Base-by-base conservation (phyloP, 1,139 yeast genomes). In the Diutina neorugosa region DNA sequence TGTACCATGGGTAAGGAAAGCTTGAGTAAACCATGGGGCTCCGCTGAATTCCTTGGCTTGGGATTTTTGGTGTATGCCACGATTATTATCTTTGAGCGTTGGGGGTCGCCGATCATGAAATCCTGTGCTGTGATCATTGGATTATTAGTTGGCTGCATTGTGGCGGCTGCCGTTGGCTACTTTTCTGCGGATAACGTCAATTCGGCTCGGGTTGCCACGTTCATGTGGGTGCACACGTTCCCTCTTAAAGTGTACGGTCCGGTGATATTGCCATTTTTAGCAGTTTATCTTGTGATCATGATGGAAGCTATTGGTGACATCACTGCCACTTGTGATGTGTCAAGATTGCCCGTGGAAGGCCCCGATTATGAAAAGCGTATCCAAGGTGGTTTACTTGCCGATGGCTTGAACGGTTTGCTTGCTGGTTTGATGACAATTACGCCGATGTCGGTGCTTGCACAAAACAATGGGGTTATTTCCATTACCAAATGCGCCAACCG, bases 401-500 rank as follows among this genome's bases (percentile, higher is more conserved):
- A 44, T 44, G 48, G 48, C 21, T 23, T 44, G 16, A 44, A 44
- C 34, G 51, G 51, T 9, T 31, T 47, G n/a, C 14, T 47, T 47
- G 40, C 51, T 7, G 51, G 51, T 5, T 20, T 47, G 7, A 47
- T 47, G 51, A 47, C 51, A 20, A 34, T 47, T 6, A 47, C 51
- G 9, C 51, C 51, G 16, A 47, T 47, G 51, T 47, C 51, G 4
- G 42, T 34, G 25, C 42, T 47, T 19, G 51, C 51, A 9, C 51
- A 47, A 47, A 47, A 47, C 16, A 47, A 47, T 19, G 51, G 51
- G 40, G 51, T 47, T 11, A 47, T 47, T 14, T 47, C 51, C 9
- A 34, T 47, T 16, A 47, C 51, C 42, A 47, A 47, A 18, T 47
- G 51, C 18, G 51, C 51, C 51, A 47, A 47, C 51, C 51, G 51